Conservation (phyloP, 2,329 filamentous ascomycete genomes). For the Chrysosporium keratinophilum region DNA sequence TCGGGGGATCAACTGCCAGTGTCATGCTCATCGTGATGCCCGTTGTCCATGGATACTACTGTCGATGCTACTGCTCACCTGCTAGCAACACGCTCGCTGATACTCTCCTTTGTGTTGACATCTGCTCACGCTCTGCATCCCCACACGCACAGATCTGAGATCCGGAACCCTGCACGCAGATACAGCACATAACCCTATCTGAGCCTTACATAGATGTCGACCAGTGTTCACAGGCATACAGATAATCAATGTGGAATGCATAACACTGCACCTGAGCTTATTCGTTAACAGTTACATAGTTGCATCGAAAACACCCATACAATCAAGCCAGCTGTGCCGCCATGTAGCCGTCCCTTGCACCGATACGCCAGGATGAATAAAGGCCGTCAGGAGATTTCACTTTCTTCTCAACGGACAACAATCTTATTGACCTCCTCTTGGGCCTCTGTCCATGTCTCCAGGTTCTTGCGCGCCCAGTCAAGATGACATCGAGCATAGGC, state of each 20-base stretch:
- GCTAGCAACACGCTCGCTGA: too few relatives aligned
- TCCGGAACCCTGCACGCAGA: background rate
- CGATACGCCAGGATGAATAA: background rate
- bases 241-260: background rate
- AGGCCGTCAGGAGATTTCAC: background rate
- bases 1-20: too few relatives aligned
- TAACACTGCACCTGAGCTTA: background rate
- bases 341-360: background rate
- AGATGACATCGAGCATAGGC: conserved; percentile 87
- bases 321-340: background rate
- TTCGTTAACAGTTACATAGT: background rate
- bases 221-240: background rate
- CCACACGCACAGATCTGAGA: too few relatives aligned
- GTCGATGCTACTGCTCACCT: too few relatives aligned
- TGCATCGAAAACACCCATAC: background rate
- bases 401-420: conserved; percentile 32
- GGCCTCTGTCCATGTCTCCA: conserved; percentile 88
- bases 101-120: too few relatives aligned
- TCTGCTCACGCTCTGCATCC: too few relatives aligned
- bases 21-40: too few relatives aligned
- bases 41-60: too few relatives aligned
- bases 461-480: conserved; percentile 85
- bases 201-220: background rate
- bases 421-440: conserved; percentile 82
- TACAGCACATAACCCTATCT: too few relatives aligned